These are phyloP conservation scores for Anthracocystis setariae DNA, from an alignment of 1,284 basidiomycete genomes.

Conservation along the genomic window DNA sequence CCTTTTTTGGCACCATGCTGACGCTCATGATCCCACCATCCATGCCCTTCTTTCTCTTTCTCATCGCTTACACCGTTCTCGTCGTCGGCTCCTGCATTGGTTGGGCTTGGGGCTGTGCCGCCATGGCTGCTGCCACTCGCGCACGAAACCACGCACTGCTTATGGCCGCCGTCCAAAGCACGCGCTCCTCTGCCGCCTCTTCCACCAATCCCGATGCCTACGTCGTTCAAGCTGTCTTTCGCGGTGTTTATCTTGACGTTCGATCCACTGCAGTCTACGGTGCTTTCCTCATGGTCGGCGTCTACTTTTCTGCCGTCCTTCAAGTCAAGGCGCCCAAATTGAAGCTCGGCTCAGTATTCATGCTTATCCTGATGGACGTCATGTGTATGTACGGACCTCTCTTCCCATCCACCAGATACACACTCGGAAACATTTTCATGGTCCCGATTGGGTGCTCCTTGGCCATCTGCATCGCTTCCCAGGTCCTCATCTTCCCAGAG, in stretches of 20 bases:
- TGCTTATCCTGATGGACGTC: slow-evolving; percentile 55
- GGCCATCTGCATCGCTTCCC: slow-evolving; percentile 55
- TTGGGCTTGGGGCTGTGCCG: slow-evolving; percentile 79
- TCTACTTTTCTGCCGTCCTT: slow-evolving; percentile 74
- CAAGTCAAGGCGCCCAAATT: slow-evolving; percentile 76
- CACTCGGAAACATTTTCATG: slow-evolving; percentile 69
- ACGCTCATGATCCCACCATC: slow-evolving; percentile 62
- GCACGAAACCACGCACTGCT: slow-evolving; percentile 73
- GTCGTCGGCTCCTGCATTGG: slow-evolving; percentile 75
- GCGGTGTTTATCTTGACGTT: slow-evolving; percentile 77
- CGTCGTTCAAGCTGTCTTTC: slow-evolving; percentile 71
- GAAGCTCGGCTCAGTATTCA: slow-evolving; percentile 71
- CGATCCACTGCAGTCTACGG: slow-evolving; percentile 74
- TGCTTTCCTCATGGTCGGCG: slow-evolving; percentile 77
- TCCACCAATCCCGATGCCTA: slow-evolving; percentile 61
- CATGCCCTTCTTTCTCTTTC: slow-evolving; percentile 59
- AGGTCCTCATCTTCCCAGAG: slow-evolving; percentile 78
- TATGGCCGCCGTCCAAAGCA: slow-evolving; percentile 70
- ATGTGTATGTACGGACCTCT: slow-evolving; percentile 71
- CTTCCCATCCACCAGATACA: slow-evolving; percentile 77
- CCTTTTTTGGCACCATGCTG: slow-evolving; percentile 61
- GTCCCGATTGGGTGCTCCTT: slow-evolving; percentile 45
- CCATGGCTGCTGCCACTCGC: slow-evolving; percentile 76
- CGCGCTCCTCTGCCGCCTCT: slow-evolving; percentile 62
- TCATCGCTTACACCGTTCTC: slow-evolving; percentile 71